Evolutionary conservation across 2,329 filamentous ascomycete genomes (phyloP).

Genomic region (Ophiostoma sp.): DNA sequence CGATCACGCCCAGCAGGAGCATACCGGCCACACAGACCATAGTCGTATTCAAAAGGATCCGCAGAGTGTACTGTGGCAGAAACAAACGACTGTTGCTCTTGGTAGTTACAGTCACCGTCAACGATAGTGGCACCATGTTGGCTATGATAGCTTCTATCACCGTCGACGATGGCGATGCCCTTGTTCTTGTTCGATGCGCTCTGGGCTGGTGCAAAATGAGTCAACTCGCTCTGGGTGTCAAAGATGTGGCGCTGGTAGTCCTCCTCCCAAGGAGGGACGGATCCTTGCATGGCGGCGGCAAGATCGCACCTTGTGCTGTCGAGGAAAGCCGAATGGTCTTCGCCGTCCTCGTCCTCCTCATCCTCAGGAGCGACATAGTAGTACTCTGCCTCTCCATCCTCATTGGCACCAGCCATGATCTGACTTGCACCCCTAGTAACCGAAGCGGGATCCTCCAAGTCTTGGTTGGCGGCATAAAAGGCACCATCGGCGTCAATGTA

Average conservation of each 20-base stretch:
- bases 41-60: neutral
- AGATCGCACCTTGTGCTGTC: neutral
- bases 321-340: conserved; percentile 5
- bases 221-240: conserved; percentile 16
- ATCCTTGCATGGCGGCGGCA: neutral
- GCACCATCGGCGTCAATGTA: conserved; percentile 3
- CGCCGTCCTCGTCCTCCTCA: neutral
- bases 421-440: neutral
- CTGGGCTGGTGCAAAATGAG: neutral
- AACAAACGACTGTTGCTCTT: neutral
- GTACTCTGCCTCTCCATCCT: neutral
- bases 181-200: neutral
- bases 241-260: conserved; percentile 21
- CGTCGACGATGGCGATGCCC: too few relatives aligned
- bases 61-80: neutral
- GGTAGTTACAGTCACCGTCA: neutral
- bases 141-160: too few relatives aligned
- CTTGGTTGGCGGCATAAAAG: neutral
- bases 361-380: conserved; percentile 1
- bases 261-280: conserved; percentile 15
- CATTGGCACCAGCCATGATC: neutral
- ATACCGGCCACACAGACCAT: neutral
- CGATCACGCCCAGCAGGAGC: neutral
- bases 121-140: too few relatives aligned
- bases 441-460: neutral